Conservation (phyloP, 768 basidiomycete species). For the Botryobasidium botryosum region DNA sequence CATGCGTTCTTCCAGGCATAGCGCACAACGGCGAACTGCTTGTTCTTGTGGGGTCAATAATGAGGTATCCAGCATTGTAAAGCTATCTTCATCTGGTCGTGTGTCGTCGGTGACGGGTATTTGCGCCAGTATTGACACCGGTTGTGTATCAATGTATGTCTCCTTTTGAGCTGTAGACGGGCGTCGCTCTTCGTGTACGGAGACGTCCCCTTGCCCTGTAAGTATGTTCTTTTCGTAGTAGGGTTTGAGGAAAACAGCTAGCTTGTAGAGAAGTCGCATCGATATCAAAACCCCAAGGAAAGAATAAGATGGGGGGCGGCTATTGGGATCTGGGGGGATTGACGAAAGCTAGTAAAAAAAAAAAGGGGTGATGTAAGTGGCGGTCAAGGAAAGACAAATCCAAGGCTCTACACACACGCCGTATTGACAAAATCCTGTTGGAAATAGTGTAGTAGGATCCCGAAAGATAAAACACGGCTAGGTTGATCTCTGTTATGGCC, state of each 20-base stretch:
- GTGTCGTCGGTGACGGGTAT: not conserved
- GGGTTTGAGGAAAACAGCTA: conserved; percentile 20
- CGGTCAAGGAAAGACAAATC: not conserved
- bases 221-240: conserved; percentile 14
- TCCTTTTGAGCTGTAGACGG: not conserved
- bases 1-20: conserved; percentile 74
- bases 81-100: conserved; percentile 43
- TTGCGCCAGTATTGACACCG: conserved; percentile 3
- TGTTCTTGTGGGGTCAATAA: conserved; percentile 33
- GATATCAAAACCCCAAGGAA: conserved; percentile 59
- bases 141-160: conserved; percentile 2
- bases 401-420: conserved; percentile 54
- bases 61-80: conserved; percentile 45
- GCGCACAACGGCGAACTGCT: conserved; percentile 47
- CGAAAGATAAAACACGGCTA: conserved; percentile 63
- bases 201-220: not conserved
- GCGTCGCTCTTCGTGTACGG: not conserved
- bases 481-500: conserved; percentile 47
- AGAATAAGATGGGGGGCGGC: conserved; percentile 72
- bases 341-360: conserved; percentile 46
- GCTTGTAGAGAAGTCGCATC: conserved; percentile 45
- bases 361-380: not conserved
- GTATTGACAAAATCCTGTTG: conserved; percentile 48
- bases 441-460: conserved; percentile 65
- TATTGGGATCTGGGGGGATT: conserved; percentile 49